Evolutionary conservation across 1,284 basidiomycete genomes (phyloP).

Genomic region (Apiotrichum sp.): DNA sequence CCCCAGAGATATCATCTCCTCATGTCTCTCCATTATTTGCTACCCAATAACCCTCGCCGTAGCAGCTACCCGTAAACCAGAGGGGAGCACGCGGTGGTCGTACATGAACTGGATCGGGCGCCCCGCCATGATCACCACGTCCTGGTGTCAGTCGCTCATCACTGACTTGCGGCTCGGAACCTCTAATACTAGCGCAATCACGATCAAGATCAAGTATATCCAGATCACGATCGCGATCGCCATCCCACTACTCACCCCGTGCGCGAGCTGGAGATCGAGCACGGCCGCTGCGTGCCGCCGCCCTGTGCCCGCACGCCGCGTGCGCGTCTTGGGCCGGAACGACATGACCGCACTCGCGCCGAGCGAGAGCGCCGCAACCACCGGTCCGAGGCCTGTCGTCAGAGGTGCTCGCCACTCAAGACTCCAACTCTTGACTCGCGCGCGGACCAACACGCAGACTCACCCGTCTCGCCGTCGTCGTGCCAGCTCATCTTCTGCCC

Average conservation of each 20-base stretch:
- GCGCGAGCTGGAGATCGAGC: conserved; percentile 8
- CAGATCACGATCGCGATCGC: too few relatives aligned
- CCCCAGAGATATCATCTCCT: too few relatives aligned
- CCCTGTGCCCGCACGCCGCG: not conserved
- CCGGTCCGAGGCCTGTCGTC: conserved; percentile 32
- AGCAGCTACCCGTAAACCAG: conserved; percentile 33
- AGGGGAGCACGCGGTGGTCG: conserved; percentile 33
- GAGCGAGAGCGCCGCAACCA: conserved; percentile 36
- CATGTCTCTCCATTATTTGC: too few relatives aligned
- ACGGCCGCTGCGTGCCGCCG: not conserved
- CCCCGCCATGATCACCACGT: conserved; percentile 40
- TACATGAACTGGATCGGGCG: conserved; percentile 30
- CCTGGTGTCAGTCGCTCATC: conserved; percentile 13
- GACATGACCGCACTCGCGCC: conserved; percentile 36
- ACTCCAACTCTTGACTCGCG: too few relatives aligned
- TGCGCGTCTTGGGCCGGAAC: conserved; percentile 24
- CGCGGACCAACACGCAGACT: conserved; percentile 1
- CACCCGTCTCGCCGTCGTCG: conserved; percentile 41
- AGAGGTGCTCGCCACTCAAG: not conserved
- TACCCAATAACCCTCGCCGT: conserved; percentile 29
- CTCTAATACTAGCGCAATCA: too few relatives aligned
- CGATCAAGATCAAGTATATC: too few relatives aligned
- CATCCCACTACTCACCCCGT: conserved; percentile 9
- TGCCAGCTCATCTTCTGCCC: conserved; percentile 46
- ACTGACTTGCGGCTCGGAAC: too few relatives aligned